These are phyloP conservation scores for Delonix regia DNA, from an alignment of 306 rosid genomes.

Conservation along the genomic window DNA sequence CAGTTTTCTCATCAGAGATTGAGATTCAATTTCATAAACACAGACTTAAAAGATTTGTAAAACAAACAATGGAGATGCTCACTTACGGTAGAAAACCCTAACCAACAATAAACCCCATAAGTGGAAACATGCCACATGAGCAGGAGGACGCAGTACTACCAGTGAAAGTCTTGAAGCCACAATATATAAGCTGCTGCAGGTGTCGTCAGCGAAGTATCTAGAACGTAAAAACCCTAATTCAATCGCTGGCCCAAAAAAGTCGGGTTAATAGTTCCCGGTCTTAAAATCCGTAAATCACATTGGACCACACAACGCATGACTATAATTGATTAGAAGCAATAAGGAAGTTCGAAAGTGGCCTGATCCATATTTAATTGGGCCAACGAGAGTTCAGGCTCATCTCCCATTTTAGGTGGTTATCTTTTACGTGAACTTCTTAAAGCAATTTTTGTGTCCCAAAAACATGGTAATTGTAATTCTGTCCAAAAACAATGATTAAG, in stretches of 20 bases:
- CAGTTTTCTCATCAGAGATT: constrained; percentile 81
- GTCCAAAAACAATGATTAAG: too few species aligned
- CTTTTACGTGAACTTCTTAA: too few species aligned
- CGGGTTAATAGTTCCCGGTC: not conserved
- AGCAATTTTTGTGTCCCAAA: too few species aligned
- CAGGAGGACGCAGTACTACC: too few species aligned
- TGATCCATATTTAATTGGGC: not conserved
- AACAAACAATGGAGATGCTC: not conserved
- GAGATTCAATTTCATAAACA: not conserved
- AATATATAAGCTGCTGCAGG: constrained; percentile 11
- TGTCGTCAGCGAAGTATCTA: not conserved
- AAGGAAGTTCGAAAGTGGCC: not conserved
- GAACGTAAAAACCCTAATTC: constrained; percentile 31
- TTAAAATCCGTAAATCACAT: too few species aligned
- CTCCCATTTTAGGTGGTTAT: not conserved
- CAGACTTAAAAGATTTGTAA: not conserved
- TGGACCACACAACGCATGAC: too few species aligned
- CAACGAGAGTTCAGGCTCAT: not conserved
- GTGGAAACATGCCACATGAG: too few species aligned
- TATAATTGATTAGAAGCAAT: not conserved
- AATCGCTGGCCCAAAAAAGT: not conserved
- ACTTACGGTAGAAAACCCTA: not conserved
- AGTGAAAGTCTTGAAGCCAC: not conserved
- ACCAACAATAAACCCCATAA: not conserved
- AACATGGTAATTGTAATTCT: too few species aligned